Evolutionary conservation across 257 asterid genomes (phyloP), one percentile per base, ranked within the genome.

Genomic region (Solanum paucissectum): DNA sequence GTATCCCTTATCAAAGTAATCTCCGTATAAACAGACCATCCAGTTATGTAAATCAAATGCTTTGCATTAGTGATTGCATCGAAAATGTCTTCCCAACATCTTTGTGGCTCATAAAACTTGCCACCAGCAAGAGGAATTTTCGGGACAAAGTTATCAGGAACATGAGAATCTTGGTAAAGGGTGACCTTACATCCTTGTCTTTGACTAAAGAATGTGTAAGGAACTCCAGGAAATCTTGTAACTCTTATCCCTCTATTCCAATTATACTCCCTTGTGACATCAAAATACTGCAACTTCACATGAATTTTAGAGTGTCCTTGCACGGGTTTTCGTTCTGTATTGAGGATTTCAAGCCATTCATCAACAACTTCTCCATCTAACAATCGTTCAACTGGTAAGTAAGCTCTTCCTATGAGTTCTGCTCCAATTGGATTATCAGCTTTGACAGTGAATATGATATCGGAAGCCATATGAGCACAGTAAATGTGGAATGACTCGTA

Each of bases 321-420:
- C 5, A 91, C 88, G 2, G 91, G 90, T 32, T 91, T 87, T 21
- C 77, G 87, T 32, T 89, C 87, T 18, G 20, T 58, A 58, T 89
- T 27, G 4, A 89, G 88, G 49, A 91, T 89, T 16, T 90, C 91
- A 84, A 91, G 90, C 92, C 91, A 91, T 86, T 52, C 86, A 76
- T 91, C 92, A 2, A 38, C 68, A 25, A 73, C 88, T 69, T 87
- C 90, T 68, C 89, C 92, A 4, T 6, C 55, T 71, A 91, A 21
- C 72, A 91, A 34, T 18, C 86, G 87, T 32, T 77, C 25, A 36
- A 91, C 91, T 4, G 92, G 92, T 38, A 91, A 10, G 44, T 91
- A 91, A 32, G 92, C 92, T 91, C 92, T 89, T 37, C 91, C 92
- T 5, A 91, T 88, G 20, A 91, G 91, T 7, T 89, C 92, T 23